These are phyloP conservation scores for Xylaria hypoxylon DNA, from an alignment of 2,329 filamentous ascomycete species.

Conservation along the genomic window DNA sequence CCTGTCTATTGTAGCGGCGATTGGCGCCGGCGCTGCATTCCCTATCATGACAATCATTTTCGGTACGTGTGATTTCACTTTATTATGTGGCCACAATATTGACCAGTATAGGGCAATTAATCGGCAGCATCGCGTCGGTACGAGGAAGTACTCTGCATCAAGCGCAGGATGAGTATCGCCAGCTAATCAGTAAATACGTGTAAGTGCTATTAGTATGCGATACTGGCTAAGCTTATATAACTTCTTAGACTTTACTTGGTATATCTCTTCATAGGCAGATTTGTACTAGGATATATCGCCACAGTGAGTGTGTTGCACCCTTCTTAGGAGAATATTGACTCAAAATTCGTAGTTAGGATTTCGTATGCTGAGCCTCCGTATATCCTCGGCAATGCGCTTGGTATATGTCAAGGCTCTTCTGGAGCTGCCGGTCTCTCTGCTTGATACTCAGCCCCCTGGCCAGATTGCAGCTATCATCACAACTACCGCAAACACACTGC, in stretches of 20 bases:
- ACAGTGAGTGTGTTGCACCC: slow-evolving; percentile 55
- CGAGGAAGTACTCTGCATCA: slow-evolving; percentile 38
- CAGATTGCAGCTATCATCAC: slow-evolving; percentile 72
- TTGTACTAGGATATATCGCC: slow-evolving; percentile 70
- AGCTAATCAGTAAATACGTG: slow-evolving; percentile 59
- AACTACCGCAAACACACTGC: slow-evolving; percentile 70
- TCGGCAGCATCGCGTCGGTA: slow-evolving; percentile 59
- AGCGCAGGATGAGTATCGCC: slow-evolving; percentile 45
- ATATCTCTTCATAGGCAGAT: slow-evolving; percentile 76
- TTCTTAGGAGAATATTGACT: slow-evolving; percentile 4
- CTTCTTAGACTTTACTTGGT: slow-evolving; percentile 72
- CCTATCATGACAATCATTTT: slow-evolving; percentile 68
- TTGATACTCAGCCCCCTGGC: slow-evolving; percentile 73
- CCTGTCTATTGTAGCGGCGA: slow-evolving; percentile 43
- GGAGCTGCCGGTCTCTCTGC: slow-evolving; percentile 71
- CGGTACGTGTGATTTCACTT: slow-evolving; percentile 50
- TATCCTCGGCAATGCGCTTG: slow-evolving; percentile 70
- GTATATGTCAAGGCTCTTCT: slow-evolving; percentile 75
- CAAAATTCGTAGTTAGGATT: slow-evolving; percentile 62
- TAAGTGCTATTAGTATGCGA: slow-evolving; percentile 46
- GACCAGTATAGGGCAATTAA: slow-evolving; percentile 54
- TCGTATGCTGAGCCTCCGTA: slow-evolving; percentile 69
- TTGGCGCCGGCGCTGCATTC: slow-evolving; percentile 48
- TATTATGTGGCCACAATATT: slow-evolving; percentile 6
- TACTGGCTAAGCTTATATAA: neutral